Evolutionary conservation across 208 protist genomes (phyloP), one percentile per base, ranked within the genome.

Genomic region (Acanthamoeba culbertsoni): DNA sequence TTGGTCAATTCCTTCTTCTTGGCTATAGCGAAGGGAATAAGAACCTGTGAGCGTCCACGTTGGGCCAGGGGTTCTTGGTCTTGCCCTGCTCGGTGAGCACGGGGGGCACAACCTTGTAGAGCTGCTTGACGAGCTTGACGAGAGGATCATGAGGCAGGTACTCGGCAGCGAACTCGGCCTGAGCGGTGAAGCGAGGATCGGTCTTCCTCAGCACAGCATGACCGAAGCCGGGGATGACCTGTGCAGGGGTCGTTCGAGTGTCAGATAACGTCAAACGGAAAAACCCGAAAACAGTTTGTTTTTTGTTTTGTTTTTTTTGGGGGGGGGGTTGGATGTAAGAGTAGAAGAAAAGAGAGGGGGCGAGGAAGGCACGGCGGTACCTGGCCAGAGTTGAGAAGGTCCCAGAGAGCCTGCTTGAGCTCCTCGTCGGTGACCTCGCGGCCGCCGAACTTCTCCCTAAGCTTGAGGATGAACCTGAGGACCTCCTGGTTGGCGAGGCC

Each of bases 401-500:
- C 96, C 98, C 98, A 99, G 82, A 98, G 97, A 86, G 97, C 96
- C 95, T 98, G 97, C 45, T 94, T 97, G 63, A 99, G 95, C 45
- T 96, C 93, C 63, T 97, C 97, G 71, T 97, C 93, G 1, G 93
- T 97, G 23, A 96, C 75, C 28, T 93, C 55, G 33, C 91, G 73
- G 59, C 86, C 73, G 68, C 94, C 94, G 33, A 96, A 43, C 8
- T 90, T 51, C 55, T 95, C 62, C 77, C 95, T 86, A 10, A 96
- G 48, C 68, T 93, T 86, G 23, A 75, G 94, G 62, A 96, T 48
- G 92, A 94, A 96, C 16, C 93, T 95, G 45, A 99, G 98, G 45
- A 99, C 98, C 97, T 99, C 98, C 97, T 99, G 99, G 96, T 99
- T 99, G 86, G 98, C 98, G 33, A 99, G 97, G 84, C 99, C 99